phyloP scores from a whole-genome alignment of 2,329 filamentous ascomycete species.

The Coleophoma cylindrospora region DNA sequence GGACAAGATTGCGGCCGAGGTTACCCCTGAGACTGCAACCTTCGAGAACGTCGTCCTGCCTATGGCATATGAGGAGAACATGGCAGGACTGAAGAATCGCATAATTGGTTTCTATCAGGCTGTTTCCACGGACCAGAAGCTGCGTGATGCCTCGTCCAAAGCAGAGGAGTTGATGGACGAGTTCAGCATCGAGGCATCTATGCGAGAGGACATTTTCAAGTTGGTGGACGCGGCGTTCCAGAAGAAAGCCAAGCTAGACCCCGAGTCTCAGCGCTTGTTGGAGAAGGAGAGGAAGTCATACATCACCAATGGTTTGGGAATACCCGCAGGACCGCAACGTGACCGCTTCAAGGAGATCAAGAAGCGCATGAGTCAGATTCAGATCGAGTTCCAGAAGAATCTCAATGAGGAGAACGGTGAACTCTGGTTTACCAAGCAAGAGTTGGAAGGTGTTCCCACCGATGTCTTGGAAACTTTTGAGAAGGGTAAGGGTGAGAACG shows the following conservation, averaged over 20 bases:
- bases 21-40: slow-evolving; percentile 43
- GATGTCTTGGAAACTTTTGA: slow-evolving; percentile 64
- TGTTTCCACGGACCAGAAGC: slow-evolving; percentile 61
- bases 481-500: slow-evolving; percentile 67
- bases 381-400: slow-evolving; percentile 73
- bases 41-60: slow-evolving; percentile 55
- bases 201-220: slow-evolving; percentile 77
- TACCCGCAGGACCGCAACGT: slow-evolving; percentile 64
- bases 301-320: slow-evolving; percentile 68
- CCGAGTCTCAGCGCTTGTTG: slow-evolving; percentile 66
- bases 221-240: slow-evolving; percentile 55
- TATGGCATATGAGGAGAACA: slow-evolving; percentile 69
- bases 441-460: slow-evolving; percentile 70
- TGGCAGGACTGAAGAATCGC: slow-evolving; percentile 49
- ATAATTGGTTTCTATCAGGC: slow-evolving; percentile 80
- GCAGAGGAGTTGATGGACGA: slow-evolving; percentile 73
- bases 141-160: slow-evolving; percentile 72
- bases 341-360: slow-evolving; percentile 85
- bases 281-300: slow-evolving; percentile 76
- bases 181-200: slow-evolving; percentile 70
- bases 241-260: slow-evolving; percentile 56
- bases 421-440: slow-evolving; percentile 69
- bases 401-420: slow-evolving; percentile 80
- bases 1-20: slow-evolving; percentile 59
- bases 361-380: slow-evolving; percentile 69